Base-by-base conservation (phyloP, 495 filamentous ascomycete genomes). In the Daldinia bambusicola region DNA sequence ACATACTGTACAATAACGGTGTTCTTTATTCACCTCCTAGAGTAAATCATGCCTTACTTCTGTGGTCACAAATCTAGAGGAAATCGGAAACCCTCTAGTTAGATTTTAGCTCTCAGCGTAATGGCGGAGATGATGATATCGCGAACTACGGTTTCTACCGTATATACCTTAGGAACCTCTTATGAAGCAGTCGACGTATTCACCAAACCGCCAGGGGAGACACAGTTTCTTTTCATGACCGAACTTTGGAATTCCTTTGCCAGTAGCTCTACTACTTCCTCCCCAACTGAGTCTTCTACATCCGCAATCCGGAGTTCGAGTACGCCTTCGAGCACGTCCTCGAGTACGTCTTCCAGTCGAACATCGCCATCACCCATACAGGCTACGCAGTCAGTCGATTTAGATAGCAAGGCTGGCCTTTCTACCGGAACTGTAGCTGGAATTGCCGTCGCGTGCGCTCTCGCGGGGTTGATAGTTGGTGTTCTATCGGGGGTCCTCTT, bases 391-490 rank as follows among this genome's bases (percentile, higher is more conserved):
- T 26, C 50, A 8, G n/a, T 16, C 38, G 18, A 59, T 14, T 9
- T 50, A 50, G 13, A 12, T 41, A 43, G 18, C 13, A 62, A 16
- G 18, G 36, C 66, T 13, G 50, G 41, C 4, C 32, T 70, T 40
- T 67, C 69, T 2, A 18, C 18, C 3, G 69, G 69, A n/a, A 70
- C 70, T 26, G 55, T 68, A 6, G 78, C 74, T 36, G 78, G 77
- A 13, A 71, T 68, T 20, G 75, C 75, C 12, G 55, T 79, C 48
- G 77, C 66, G 16, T 75, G 77, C 41, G 63, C 74, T 48, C 20
- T 75, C n/a, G 74, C 52, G 22, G 78, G 78, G 18, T 60, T 68
- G 8, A 50, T 79, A 14, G 4, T 80, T 9, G 78, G 71, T 8
- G 30, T 71, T 40, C 57, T 72, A 30, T 61, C 61, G 12, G 67